phyloP scores from a whole-genome alignment of 2,329 filamentous ascomycete genomes.

The Hirsutella rhossiliensis region DNA sequence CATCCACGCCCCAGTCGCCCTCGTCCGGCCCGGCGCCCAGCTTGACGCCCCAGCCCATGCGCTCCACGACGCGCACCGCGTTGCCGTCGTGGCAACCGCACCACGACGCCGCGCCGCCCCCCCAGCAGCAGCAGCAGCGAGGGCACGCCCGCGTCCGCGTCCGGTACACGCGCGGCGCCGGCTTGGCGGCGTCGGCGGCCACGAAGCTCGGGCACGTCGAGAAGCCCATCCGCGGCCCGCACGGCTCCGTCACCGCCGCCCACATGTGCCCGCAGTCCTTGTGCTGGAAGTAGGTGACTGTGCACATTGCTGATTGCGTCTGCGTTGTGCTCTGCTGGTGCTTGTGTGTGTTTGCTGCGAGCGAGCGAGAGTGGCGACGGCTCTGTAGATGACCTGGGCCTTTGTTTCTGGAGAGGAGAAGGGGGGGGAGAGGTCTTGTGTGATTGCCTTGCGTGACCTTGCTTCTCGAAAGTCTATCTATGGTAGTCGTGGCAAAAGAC shows the following conservation, averaged over 20 bases:
- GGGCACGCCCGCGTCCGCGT: slow-evolving; percentile 28
- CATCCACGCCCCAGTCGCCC: slow-evolving; percentile 23
- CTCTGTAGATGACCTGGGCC: too few species aligned
- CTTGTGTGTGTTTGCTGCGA: too few species aligned
- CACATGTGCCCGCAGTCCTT: slow-evolving; percentile 39
- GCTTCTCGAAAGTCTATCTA: too few species aligned
- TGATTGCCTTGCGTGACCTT: too few species aligned
- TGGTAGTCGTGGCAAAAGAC: too few species aligned
- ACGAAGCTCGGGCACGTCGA: slow-evolving; percentile 31
- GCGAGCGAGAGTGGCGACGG: too few species aligned
- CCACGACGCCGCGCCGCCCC: too few species aligned
- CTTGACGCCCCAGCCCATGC: slow-evolving; percentile 30
- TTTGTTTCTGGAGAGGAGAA: too few species aligned
- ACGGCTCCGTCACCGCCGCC: slow-evolving; percentile 33
- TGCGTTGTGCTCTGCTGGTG: not conserved
- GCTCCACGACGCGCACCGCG: slow-evolving; percentile 30
- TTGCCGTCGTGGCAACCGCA: slow-evolving; percentile 42
- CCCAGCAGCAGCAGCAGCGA: slow-evolving; percentile 23
- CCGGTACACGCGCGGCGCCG: slow-evolving; percentile 20
- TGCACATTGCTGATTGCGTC: too few species aligned
- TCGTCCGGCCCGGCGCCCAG: slow-evolving; percentile 33
- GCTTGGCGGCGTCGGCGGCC: slow-evolving; percentile 23
- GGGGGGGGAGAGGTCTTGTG: too few species aligned
- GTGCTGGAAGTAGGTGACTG: slow-evolving; percentile 33
- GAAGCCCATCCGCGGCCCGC: slow-evolving; percentile 38